Percentiles rank a stretch among this genome's conserved stretches.
Conservation (phyloP, 208 protist species). For the Leishmania guyanensis region DNA sequence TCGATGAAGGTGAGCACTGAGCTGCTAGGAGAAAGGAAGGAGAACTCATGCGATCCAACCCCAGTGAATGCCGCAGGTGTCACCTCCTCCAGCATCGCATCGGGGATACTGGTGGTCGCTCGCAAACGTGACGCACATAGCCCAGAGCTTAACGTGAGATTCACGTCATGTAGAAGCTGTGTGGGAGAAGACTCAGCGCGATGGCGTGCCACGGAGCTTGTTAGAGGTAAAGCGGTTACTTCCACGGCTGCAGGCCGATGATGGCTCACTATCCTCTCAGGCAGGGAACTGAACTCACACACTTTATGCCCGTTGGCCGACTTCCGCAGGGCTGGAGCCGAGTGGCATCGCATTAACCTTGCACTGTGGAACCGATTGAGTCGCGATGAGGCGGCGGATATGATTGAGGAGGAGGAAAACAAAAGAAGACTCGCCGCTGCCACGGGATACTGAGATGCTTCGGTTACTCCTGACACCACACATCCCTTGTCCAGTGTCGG, state of each 20-base stretch:
- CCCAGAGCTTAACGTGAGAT: neutral
- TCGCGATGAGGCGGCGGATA: neutral
- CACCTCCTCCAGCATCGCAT: neutral
- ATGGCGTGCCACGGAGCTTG: neutral
- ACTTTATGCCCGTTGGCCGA: neutral
- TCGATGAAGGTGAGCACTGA: constrained; percentile 9
- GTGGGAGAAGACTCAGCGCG: neutral
- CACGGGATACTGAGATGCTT: neutral
- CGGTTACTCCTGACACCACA: neutral
- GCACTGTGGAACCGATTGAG: neutral
- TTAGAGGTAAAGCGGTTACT: neutral
- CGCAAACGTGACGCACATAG: neutral
- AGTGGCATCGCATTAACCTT: neutral
- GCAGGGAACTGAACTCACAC: neutral
- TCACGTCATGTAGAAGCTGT: neutral
- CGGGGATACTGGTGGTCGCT: neutral
- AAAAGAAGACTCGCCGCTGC: neutral
- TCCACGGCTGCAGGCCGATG: no score
- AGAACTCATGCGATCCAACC: neutral
- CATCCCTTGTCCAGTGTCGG: neutral
- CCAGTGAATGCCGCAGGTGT: neutral
- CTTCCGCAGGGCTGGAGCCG: neutral
- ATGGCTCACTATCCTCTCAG: neutral
- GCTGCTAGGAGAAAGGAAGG: neutral
- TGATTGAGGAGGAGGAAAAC: neutral